Base-by-base conservation (phyloP, 306 rosid species). In the Vicia villosa region DNA sequence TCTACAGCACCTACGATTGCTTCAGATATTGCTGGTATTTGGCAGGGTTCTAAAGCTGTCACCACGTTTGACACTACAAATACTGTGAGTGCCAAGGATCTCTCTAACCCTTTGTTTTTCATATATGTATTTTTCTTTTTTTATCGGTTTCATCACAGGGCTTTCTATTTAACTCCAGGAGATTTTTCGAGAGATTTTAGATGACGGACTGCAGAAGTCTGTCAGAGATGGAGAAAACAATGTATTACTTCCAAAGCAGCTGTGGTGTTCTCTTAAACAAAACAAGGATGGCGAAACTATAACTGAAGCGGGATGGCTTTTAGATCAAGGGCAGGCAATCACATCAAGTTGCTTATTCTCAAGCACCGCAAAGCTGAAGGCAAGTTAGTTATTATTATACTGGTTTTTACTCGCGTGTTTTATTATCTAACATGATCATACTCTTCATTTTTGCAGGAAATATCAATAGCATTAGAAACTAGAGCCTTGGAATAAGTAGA, bases 301-400 rank as follows among this genome's bases (percentile, higher is more conserved):
- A 52, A 78, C 89, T 56, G 97, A 89, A 80, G 96, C 86, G 19
- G 99, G 99, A 68, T 95, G 99, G 96, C 83, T 95, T 80, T 75
- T 86, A n/a, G 89, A 82, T 74, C 72, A 78, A 26, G 92, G 89
- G 26, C 81, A 50, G 62, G 91, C 91, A 69, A 82, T 95, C 68
- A 84, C 96, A 78, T 87, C 97, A 57, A 86, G 83, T 43, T 86
- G 90, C 89, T 77, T 83, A 67, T 91, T 95, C 82, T 87, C 96
- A 37, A 73, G 82, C 78, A 63, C 85, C 2, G 83, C 85, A 38
- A 76, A 60, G 69, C 68, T 83, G 26, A 81, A 95, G 99, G 99
- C 78, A 83, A 91, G 95, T 82, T 81, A 43, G 30, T 61, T 46
- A 49, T 47, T 30, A 38, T 14, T 77, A 40, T 42, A 9, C 46